phyloP scores from a whole-genome alignment of 129 eudicot genomes.

The Gnaphalium uliginosum region DNA sequence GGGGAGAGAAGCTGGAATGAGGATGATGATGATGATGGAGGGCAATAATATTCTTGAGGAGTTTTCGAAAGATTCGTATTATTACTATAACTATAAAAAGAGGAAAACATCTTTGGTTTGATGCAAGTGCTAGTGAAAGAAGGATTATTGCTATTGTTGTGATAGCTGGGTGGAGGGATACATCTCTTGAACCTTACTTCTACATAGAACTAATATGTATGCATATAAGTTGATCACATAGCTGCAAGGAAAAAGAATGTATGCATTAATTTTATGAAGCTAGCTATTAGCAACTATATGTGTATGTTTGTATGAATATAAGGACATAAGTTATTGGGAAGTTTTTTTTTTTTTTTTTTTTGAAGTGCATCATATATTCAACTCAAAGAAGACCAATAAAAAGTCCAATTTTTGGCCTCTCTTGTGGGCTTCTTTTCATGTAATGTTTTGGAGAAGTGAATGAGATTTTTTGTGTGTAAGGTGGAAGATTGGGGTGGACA shows the following conservation, averaged over 20 bases:
- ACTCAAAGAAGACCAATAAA: no score
- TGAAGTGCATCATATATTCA: no score
- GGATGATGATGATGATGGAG: constrained; percentile 18
- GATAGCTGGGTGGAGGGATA: constrained; percentile 18
- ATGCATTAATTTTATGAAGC: no score
- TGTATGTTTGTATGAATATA: no score
- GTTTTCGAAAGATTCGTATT: constrained; percentile 12
- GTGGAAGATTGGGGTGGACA: constrained; percentile 1
- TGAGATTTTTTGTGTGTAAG: constrained; percentile 4
- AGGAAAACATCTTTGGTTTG: not conserved
- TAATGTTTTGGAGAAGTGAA: not conserved
- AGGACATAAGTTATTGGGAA: no score
- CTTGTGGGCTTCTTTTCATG: not conserved
- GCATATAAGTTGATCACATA: not conserved
- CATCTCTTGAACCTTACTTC: constrained; percentile 24
- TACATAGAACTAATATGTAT: not conserved
- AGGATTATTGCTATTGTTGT: constrained; percentile 10
- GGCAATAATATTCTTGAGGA: constrained; percentile 15
- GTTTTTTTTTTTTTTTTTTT: no score
- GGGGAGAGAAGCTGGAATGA: constrained; percentile 36
- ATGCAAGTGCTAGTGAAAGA: not conserved
- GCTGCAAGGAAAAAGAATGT: not conserved
- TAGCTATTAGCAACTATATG: not conserved
- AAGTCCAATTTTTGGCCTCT: no score
- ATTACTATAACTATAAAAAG: constrained; percentile 8